Conservation (phyloP, 2,329 filamentous ascomycete genomes). For the Aciculosporium take region DNA sequence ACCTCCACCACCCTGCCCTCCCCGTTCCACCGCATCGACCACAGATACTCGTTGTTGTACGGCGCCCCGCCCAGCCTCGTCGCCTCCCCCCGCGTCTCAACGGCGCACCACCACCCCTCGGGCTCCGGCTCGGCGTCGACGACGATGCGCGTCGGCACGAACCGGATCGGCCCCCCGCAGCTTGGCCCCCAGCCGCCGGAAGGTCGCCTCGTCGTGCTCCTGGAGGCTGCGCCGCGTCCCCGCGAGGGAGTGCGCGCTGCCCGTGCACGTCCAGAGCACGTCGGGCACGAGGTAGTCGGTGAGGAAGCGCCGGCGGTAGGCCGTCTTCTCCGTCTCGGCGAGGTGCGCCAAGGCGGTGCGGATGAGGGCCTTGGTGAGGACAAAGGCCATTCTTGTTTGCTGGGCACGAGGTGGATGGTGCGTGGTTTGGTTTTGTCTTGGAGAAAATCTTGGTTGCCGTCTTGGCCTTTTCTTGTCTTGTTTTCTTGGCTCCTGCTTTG, state of each 20-base stretch:
- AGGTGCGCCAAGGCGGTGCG: conserved; percentile 10
- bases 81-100: conserved; percentile 11
- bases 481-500: neutral
- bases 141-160: conserved; percentile 10
- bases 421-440: no score
- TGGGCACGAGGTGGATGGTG: neutral
- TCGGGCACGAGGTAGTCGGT: conserved; percentile 8
- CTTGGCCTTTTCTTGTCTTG: neutral
- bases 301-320: conserved; percentile 10
- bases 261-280: conserved; percentile 13
- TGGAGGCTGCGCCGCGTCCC: conserved; percentile 10
- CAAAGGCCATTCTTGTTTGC: conserved; percentile 5
- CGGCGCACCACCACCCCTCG: conserved; percentile 13
- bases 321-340: conserved; percentile 7
- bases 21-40: conserved; percentile 12
- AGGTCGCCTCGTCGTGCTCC: conserved; percentile 10
- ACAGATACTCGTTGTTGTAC: conserved; percentile 14
- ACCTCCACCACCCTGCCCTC: conserved; percentile 13
- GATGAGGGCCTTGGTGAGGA: conserved; percentile 11
- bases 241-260: conserved; percentile 12
- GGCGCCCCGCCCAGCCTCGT: conserved; percentile 9
- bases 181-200: conserved; percentile 9
- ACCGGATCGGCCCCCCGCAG: conserved; percentile 11
- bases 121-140: conserved; percentile 10
- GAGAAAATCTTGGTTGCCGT: no score